Base-by-base conservation (phyloP, 805 yeast genomes). In the Zygotorulaspora florentina region DNA sequence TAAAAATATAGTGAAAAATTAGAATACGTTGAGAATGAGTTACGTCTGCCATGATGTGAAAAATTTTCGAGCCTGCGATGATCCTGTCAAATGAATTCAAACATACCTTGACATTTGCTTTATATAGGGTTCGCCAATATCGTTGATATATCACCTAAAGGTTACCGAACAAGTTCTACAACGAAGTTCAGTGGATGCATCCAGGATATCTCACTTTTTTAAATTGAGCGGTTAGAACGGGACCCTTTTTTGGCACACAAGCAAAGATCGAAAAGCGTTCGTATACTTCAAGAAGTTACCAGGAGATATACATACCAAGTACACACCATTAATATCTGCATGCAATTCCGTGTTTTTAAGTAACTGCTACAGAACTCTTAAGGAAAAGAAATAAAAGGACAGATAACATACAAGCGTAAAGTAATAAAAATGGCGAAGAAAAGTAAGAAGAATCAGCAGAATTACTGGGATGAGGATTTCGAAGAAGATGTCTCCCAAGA, bases 401-500 rank as follows among this genome's bases (percentile, higher is more conserved):
- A n/a, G n/a, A n/a, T n/a, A n/a, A n/a, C n/a, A n/a, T 4, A 20
- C 25, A 20, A 5, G 7, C 25, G 25, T 20, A 20, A 20, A 20
- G 7, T 7, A 4, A 20, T 20, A 20, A 20, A 35, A 39, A 71
- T 72, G 75, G 76, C 72, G 50, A 71, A 64, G 56, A 80, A 78
- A 58, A 75, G 72, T 53, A 85, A 81, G 74, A 86, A 79, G 64
- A 76, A 81, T 44, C 86, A 82, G 47, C 85, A 77, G 35, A 88
- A 83, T 57, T 73, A 77, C 71, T 86, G 93, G 93, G 95, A 86
- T 47, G 93, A 85, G 26, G 87, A 81, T 9, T 68, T 72, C 39
- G 85, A 77, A 45, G 68, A 67, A 29, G 83, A 77, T 25, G 62
- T 67, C 36, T 72, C 77, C 11, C 70, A 67, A 46, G 75, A 74